These are phyloP conservation scores for Sequoia sempervirens DNA, from an alignment of 75 land plant species.

Conservation along the genomic window DNA sequence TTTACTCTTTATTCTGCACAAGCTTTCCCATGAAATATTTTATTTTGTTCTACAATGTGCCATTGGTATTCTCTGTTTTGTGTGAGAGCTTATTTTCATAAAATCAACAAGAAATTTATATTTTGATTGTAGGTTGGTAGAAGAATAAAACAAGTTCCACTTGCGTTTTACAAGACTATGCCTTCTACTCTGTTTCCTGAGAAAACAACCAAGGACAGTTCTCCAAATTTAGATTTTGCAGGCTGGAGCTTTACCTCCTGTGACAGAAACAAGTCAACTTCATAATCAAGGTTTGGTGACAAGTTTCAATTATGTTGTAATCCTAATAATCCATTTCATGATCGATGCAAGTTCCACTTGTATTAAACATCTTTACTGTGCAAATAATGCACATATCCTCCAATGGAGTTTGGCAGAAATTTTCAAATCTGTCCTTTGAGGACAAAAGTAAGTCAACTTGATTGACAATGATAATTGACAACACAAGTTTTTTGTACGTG, in stretches of 20 bases:
- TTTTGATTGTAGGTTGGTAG: constrained; percentile 54
- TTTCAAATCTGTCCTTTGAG: not conserved
- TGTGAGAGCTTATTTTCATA: not conserved
- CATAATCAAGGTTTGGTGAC: not conserved
- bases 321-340: not conserved
- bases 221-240: constrained; percentile 47
- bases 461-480: not conserved
- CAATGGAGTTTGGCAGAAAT: not conserved
- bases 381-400: not conserved
- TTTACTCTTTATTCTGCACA: not conserved
- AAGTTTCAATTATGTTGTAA: not conserved
- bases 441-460: not conserved
- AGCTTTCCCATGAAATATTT: not conserved
- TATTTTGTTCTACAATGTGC: not conserved
- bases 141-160: constrained; percentile 86
- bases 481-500: not conserved
- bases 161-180: constrained; percentile 76
- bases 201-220: not conserved
- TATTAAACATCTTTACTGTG: not conserved
- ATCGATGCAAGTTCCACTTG: not conserved
- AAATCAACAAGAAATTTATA: not conserved
- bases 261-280: not conserved
- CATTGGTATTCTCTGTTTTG: not conserved
- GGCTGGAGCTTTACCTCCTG: constrained; percentile 71
- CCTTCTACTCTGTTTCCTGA: constrained; percentile 72